phyloP scores from a whole-genome alignment of 345 rosid genomes.

The Sisymbrium altissimum region DNA sequence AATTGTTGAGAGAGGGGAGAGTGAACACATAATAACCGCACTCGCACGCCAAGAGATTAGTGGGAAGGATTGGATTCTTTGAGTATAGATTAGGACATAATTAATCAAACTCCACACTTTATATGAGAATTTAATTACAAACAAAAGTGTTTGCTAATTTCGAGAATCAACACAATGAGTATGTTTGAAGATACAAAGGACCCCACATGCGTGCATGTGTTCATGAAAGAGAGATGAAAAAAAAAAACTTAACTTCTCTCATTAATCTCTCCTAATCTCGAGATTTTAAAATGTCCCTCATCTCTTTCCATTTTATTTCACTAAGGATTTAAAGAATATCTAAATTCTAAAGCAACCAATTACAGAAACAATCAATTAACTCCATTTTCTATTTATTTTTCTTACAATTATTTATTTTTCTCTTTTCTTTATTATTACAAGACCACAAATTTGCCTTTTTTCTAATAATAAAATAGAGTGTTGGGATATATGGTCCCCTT shows the following conservation, averaged over 20 bases:
- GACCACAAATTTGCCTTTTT: neutral
- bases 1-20: neutral
- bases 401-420: neutral
- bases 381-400: neutral
- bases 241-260: neutral
- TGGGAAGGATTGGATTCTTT: slow-evolving; percentile 36
- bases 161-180: slow-evolving; percentile 54
- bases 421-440: neutral
- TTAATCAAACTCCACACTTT: neutral
- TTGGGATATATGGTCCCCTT: slow-evolving; percentile 20
- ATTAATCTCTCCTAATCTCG: slow-evolving; percentile 32
- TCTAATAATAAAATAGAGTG: neutral
- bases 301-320: slow-evolving; percentile 28
- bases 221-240: slow-evolving; percentile 8
- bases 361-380: slow-evolving; percentile 4
- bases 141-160: slow-evolving; percentile 23
- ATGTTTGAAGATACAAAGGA: slow-evolving; percentile 49
- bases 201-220: slow-evolving; percentile 57
- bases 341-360: slow-evolving; percentile 27
- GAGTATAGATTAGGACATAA: slow-evolving; percentile 29
- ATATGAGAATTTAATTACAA: neutral
- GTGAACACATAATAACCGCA: neutral
- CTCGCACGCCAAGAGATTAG: slow-evolving; percentile 9
- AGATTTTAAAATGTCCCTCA: slow-evolving; percentile 32
- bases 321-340: slow-evolving; percentile 14